A percentile compares a stretch with the other conserved stretches of the same genome.
Conservation (phyloP, 2,329 filamentous ascomycete species). For the Colletotrichum eremochloae region DNA sequence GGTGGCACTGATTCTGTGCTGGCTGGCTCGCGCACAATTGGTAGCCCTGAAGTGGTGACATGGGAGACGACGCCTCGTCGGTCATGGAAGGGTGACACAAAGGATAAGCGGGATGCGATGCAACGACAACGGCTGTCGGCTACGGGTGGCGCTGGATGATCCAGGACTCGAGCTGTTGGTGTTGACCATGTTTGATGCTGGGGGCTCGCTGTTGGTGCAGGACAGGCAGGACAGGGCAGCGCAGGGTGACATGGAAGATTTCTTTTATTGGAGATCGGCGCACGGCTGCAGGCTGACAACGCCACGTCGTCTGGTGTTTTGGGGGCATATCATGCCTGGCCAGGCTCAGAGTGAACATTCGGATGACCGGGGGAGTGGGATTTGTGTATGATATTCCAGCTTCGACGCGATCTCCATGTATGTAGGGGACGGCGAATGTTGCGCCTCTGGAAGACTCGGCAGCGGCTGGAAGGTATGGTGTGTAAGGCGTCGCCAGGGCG, state of each 20-base stretch:
- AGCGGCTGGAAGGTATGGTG: background rate
- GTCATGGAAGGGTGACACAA: constrained; percentile 24
- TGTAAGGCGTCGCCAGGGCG: background rate
- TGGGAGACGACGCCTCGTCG: constrained; percentile 2
- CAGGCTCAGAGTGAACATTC: constrained; percentile 14
- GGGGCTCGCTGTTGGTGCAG: background rate
- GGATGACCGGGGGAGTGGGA: background rate
- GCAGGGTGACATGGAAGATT: constrained; percentile 12
- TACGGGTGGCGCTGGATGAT: constrained; percentile 9
- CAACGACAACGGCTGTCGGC: constrained; percentile 34
- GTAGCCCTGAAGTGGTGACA: background rate
- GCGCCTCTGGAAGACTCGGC: background rate
- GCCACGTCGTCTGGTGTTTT: constrained; percentile 29
- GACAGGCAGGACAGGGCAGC: background rate
- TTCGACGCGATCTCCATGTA: background rate
- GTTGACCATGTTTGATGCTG: background rate
- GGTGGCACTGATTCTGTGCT: constrained; percentile 12
- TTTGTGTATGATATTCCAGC: background rate
- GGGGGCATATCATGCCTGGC: background rate
- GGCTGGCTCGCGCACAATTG: background rate
- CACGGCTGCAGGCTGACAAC: constrained; percentile 22
- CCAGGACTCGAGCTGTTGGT: constrained; percentile 11
- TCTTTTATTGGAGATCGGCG: constrained; percentile 30
- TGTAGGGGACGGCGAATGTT: background rate
- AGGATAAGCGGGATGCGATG: constrained; percentile 30